A percentile compares a stretch with the other conserved stretches of the same genome.
Conservation (phyloP, 345 rosid genomes). For the Heritiera fomes region DNA sequence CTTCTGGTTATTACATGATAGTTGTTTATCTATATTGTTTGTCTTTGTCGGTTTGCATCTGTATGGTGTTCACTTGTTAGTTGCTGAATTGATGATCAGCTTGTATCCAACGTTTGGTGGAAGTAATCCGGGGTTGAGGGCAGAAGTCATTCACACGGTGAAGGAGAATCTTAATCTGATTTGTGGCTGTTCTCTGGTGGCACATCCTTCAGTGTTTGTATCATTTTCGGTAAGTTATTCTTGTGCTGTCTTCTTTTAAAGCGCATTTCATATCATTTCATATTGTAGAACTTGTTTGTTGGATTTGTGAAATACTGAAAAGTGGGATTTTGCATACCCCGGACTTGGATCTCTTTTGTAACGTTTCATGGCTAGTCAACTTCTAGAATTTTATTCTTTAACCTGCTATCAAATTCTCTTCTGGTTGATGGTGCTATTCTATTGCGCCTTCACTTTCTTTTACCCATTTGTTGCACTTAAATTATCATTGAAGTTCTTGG, state of each 20-base stretch:
- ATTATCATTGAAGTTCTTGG: neutral
- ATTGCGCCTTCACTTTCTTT: neutral
- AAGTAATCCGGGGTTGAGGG: slow-evolving; percentile 79
- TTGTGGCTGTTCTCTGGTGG: slow-evolving; percentile 61
- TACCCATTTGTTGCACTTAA: neutral
- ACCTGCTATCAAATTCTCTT: neutral
- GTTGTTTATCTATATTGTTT: neutral
- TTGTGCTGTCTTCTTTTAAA: neutral
- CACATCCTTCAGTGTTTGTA: slow-evolving; percentile 79
- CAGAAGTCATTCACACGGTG: slow-evolving; percentile 78
- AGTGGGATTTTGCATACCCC: neutral
- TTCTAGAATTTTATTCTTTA: neutral
- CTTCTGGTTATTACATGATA: neutral
- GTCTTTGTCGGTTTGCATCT: neutral
- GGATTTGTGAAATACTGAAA: neutral
- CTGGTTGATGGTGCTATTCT: neutral
- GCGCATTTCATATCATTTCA: neutral
- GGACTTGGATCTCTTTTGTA: neutral
- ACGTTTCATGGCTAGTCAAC: neutral
- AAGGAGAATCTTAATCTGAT: slow-evolving; percentile 75
- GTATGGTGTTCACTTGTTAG: neutral
- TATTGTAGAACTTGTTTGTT: neutral
- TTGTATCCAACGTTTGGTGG: slow-evolving; percentile 86
- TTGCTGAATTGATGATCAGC: slow-evolving; percentile 36
- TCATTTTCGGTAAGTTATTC: slow-evolving; percentile 68